These are phyloP conservation scores for Saccharomyces hybrid DNA, from an alignment of 1,139 yeast genomes.

Conservation along the genomic window DNA sequence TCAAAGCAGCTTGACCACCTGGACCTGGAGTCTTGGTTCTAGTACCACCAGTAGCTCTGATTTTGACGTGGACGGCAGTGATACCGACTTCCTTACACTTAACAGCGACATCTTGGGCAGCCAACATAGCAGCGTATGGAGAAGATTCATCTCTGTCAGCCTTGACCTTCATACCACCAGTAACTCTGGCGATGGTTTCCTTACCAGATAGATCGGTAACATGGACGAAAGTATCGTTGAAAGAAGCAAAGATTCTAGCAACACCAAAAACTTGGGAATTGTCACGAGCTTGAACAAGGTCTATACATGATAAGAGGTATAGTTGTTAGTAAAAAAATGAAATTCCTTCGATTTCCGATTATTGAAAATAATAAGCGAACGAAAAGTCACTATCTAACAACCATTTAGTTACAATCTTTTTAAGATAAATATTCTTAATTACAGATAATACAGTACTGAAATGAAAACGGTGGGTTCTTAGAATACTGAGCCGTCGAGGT, in stretches of 20 bases:
- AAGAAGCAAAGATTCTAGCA: conserved; percentile 99
- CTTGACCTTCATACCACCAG: conserved; percentile 99
- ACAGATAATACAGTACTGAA: background rate
- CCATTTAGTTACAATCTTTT: background rate
- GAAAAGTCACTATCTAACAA: background rate
- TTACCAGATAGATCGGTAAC: conserved; percentile 99
- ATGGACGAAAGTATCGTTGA: conserved; percentile 99
- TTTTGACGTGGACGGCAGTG: conserved; percentile 97
- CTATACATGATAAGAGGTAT: conserved; percentile 3
- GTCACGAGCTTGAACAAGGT: conserved; percentile 65
- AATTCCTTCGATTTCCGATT: background rate
- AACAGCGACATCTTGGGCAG: conserved; percentile 99
- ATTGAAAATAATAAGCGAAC: background rate
- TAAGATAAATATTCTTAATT: background rate
- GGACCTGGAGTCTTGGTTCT: conserved; percentile 99
- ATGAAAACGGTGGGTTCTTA: background rate
- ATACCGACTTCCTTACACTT: conserved; percentile 99
- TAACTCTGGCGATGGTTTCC: conserved; percentile 99
- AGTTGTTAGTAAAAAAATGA: conserved; percentile 11
- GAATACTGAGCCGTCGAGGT: background rate
- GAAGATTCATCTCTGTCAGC: conserved; percentile 99
- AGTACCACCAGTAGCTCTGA: conserved; percentile 99
- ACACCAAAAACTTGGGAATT: conserved; percentile 99
- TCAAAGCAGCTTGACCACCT: conserved; percentile 99
- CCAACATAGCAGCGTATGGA: conserved; percentile 99